Evolutionary conservation across 345 rosid genomes (phyloP).

Genomic region (Alliaria petiolata): DNA sequence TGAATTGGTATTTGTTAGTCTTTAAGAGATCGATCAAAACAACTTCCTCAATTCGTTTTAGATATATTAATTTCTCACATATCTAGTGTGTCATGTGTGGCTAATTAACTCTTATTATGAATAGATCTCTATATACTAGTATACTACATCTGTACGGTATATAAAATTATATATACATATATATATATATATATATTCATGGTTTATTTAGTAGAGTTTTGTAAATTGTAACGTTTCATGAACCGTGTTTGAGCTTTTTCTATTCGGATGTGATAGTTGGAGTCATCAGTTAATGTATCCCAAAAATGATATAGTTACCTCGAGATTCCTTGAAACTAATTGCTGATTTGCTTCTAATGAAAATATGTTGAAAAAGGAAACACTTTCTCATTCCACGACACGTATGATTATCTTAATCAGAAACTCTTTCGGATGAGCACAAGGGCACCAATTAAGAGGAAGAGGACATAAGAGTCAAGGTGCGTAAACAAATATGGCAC

Average conservation of each 20-base stretch:
- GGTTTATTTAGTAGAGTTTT: background rate
- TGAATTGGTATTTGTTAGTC: too few species aligned
- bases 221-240: background rate
- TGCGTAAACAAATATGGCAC: slow-evolving; percentile 32
- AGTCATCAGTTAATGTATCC: background rate
- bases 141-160: too few species aligned
- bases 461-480: slow-evolving; percentile 30
- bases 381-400: slow-evolving; percentile 10
- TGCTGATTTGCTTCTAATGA: background rate
- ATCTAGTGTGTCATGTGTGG: too few species aligned
- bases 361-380: slow-evolving; percentile 5
- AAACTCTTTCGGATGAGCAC: slow-evolving; percentile 28
- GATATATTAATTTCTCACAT: too few species aligned
- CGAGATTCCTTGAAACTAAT: background rate
- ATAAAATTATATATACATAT: too few species aligned
- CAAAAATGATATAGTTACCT: background rate
- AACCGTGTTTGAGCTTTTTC: background rate
- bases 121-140: background rate
- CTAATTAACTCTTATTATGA: background rate
- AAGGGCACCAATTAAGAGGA: slow-evolving; percentile 27
- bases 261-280: background rate
- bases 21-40: too few species aligned
- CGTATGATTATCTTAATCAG: slow-evolving; percentile 24
- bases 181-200: too few species aligned
- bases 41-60: too few species aligned